These are phyloP conservation scores for Apiospora kogelbergensis DNA, from an alignment of 2,329 filamentous ascomycete genomes.

Conservation along the genomic window DNA sequence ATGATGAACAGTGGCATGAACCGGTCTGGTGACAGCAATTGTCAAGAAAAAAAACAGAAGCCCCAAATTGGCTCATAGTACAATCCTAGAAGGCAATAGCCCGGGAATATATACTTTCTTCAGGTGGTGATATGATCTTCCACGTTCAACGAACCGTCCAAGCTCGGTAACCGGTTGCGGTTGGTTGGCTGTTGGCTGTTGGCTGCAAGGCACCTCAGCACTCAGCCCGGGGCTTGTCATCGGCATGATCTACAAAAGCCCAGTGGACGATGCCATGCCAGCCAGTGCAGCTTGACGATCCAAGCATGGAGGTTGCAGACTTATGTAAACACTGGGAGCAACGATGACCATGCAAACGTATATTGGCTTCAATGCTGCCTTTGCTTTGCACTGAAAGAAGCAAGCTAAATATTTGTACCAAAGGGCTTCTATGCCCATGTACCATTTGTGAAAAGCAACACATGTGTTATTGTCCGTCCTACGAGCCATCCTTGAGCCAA, in stretches of 20 bases:
- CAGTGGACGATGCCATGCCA: background rate
- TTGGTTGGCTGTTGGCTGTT: conserved; percentile 3
- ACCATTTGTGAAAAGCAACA: no score
- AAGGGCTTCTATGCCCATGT: no score
- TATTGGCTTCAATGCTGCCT: background rate
- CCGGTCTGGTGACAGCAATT: background rate
- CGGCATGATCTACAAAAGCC: background rate
- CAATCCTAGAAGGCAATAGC: background rate
- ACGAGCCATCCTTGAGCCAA: no score
- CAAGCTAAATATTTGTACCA: no score
- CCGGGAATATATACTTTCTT: background rate
- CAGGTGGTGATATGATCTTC: background rate
- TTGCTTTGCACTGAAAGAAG: background rate
- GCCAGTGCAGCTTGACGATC: background rate
- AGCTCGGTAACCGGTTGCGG: background rate
- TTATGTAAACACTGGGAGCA: background rate
- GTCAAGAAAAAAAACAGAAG: background rate
- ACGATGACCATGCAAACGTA: background rate
- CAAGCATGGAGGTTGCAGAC: background rate
- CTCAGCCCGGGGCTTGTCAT: background rate
- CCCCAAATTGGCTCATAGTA: background rate
- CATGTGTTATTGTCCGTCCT: no score
- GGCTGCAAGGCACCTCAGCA: background rate
- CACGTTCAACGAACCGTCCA: background rate
- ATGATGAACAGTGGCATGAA: conserved; percentile 1